Base-by-base conservation (phyloP, 2,329 filamentous ascomycete genomes). In the Ophiosphaerella narmari region DNA sequence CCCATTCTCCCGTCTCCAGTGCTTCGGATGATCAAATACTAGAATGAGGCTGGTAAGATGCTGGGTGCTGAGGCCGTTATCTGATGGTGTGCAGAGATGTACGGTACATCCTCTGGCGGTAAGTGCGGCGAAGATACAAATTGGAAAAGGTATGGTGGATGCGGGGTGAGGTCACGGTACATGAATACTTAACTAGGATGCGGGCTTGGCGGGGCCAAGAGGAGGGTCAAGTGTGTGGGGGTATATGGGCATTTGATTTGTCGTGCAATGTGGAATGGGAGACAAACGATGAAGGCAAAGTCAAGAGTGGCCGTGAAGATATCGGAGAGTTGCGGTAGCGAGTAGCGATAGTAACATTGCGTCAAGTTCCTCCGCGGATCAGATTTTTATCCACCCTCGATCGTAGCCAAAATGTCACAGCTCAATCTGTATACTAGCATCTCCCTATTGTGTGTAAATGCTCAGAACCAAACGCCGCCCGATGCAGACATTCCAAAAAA, bases 111-210 rank as follows among this genome's bases (percentile, higher is more conserved):
- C 11, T 29, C 26, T 42, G 38, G 49, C 43, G 50, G 50, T 46
- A 48, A 48, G 38, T 44, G 43, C 40, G 42, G 52, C 37, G 44
- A 16, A 14, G 24, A 39, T 21, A 39, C 13, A 31, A 18, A 31
- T 43, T 45, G 34, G 29, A 40, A 23, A 26, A 46, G 8, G 37
- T 40, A 39, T 39, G 32, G 38, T 33, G 44, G 9, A 58, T 62
- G 62, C 62, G 61, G 57, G 62, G 57, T 66, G 62, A 64, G 56
- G 55, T 67, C 64, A 67, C 60, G 57, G 36, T 52, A 48, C 46
- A 43, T 16, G 31, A 3, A 29, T 11, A 11, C 26, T 29, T 29
- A 29, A 32, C 29, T 34, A 42, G 29, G 31, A n/a, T 18, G 29
- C 26, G 26, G 2, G 26, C 26, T 29, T 29, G 26, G 56, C 54